phyloP scores from a whole-genome alignment of 73 alveolate genomes.

The Uronychia setigera region DNA sequence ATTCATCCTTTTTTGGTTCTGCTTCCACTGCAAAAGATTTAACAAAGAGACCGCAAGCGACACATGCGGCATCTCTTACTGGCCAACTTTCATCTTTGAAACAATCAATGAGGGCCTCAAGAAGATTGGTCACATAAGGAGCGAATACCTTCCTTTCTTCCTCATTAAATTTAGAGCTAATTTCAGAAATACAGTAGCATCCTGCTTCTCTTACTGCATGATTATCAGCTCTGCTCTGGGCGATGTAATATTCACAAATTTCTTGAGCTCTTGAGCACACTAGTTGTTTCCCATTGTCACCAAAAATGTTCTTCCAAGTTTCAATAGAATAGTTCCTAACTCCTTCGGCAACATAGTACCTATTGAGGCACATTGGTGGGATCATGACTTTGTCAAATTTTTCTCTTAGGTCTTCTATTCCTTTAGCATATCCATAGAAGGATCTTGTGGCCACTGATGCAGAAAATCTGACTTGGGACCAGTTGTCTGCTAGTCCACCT shows the following conservation, averaged over 20 bases:
- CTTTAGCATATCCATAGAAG: conserved; percentile 34
- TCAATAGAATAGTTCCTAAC: conserved; percentile 60
- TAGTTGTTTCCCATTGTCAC: conserved; percentile 48
- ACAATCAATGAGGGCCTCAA: conserved; percentile 26
- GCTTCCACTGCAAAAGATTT: conserved; percentile 48
- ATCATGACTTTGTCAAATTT: conserved; percentile 40
- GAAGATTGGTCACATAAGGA: conserved; percentile 2
- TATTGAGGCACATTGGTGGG: conserved; percentile 73
- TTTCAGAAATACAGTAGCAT: conserved; percentile 52
- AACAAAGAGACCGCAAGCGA: conserved; percentile 63
- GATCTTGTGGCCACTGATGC: conserved; percentile 70
- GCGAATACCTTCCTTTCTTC: conserved; percentile 13
- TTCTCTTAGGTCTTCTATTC: conserved; percentile 11
- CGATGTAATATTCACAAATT: conserved; percentile 36
- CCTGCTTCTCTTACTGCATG: conserved; percentile 61
- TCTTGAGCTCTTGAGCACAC: conserved; percentile 11
- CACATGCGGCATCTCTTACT: conserved; percentile 72
- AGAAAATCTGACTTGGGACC: conserved; percentile 80
- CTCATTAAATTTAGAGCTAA: conserved; percentile 26
- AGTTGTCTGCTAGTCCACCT: conserved; percentile 73
- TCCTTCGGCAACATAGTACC: conserved; percentile 84
- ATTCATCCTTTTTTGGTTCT: not conserved
- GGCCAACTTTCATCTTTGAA: conserved; percentile 64
- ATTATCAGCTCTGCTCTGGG: conserved; percentile 54
- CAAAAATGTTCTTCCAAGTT: conserved; percentile 39